These are phyloP conservation scores for Sanguinoderma infundibulare DNA, from an alignment of 1,284 basidiomycete genomes.

Conservation along the genomic window DNA sequence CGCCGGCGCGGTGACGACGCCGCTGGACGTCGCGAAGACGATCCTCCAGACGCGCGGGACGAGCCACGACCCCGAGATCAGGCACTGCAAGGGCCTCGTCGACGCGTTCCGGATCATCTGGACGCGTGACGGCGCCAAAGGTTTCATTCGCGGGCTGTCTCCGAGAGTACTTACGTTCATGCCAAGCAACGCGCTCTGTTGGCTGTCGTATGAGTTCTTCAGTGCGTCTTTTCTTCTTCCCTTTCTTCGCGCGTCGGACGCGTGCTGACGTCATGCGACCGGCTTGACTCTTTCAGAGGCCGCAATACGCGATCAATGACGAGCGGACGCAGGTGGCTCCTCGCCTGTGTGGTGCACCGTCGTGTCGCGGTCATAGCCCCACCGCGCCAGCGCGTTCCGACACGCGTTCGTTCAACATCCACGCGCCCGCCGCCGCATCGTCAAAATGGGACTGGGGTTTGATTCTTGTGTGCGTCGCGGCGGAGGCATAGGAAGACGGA, in stretches of 20 bases:
- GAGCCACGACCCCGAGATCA: slow-evolving; percentile 82
- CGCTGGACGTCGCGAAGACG: slow-evolving; percentile 98
- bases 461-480: neutral
- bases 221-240: slow-evolving; percentile 62
- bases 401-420: neutral
- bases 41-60: slow-evolving; percentile 94
- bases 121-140: slow-evolving; percentile 82
- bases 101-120: slow-evolving; percentile 93
- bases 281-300: slow-evolving; percentile 51
- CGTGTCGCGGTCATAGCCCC: neutral
- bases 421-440: neutral
- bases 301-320: slow-evolving; percentile 55
- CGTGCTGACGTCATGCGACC: slow-evolving; percentile 5
- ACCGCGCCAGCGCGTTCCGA: neutral
- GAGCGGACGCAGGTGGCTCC: neutral
- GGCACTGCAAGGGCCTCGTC: slow-evolving; percentile 83
- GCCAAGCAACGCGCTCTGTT: slow-evolving; percentile 97
- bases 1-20: slow-evolving; percentile 95
- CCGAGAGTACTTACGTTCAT: slow-evolving; percentile 95
- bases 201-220: slow-evolving; percentile 97
- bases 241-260: neutral
- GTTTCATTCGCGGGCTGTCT: slow-evolving; percentile 87
- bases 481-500: too few species aligned
- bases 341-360: neutral
- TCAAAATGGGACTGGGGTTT: neutral